phyloP scores from a whole-genome alignment of 192 early-diverging fungal species.

The Backusella tuberculispora region DNA sequence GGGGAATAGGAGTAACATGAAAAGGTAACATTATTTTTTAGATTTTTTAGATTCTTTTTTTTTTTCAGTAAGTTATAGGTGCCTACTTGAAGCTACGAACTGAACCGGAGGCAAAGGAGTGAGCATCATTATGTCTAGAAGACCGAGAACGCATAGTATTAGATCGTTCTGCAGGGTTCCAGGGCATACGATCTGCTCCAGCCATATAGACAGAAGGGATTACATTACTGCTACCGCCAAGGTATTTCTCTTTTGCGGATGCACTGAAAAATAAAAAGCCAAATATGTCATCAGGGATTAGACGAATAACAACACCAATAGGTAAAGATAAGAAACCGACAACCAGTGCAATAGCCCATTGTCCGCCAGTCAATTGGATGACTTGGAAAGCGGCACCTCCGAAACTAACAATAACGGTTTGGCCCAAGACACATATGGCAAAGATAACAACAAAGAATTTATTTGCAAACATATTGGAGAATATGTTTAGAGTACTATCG shows the following conservation, averaged over 20 bases:
- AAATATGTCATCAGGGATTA: constrained; percentile 76
- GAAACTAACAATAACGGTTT: constrained; percentile 90
- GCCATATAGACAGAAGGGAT: constrained; percentile 40
- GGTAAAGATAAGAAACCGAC: constrained; percentile 84
- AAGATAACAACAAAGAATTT: constrained; percentile 82
- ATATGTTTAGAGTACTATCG: constrained; percentile 85
- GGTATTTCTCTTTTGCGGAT: constrained; percentile 24
- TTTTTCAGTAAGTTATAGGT: neutral
- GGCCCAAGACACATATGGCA: constrained; percentile 71
- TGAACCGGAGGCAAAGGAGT: constrained; percentile 12
- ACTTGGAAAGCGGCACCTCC: constrained; percentile 88
- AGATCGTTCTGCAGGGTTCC: constrained; percentile 34
- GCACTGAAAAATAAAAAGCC: constrained; percentile 41
- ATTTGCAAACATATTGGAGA: constrained; percentile 79
- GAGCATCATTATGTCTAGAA: constrained; percentile 12
- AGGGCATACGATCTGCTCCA: constrained; percentile 45
- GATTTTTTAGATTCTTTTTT: neutral
- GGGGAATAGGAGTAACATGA: neutral
- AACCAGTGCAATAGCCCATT: constrained; percentile 86
- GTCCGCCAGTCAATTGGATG: constrained; percentile 58
- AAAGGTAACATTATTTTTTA: neutral
- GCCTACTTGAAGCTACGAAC: neutral
- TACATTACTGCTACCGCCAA: constrained; percentile 21
- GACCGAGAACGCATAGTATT: constrained; percentile 19
- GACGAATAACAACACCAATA: constrained; percentile 81